phyloP scores from a whole-genome alignment of 2,329 filamentous ascomycete genomes.

The Epichloe bromicola region DNA sequence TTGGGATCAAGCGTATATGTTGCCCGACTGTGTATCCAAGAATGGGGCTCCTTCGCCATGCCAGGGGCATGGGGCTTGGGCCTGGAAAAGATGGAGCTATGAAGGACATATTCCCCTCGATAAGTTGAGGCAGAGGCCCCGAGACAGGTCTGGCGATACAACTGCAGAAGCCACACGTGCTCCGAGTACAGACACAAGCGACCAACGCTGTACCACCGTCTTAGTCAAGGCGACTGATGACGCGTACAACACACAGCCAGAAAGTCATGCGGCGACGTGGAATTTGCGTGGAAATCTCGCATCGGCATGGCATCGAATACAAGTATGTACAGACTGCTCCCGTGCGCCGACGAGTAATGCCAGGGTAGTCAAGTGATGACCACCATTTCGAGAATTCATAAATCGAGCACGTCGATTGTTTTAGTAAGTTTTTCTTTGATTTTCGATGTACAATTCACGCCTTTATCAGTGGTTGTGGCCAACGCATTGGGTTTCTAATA shows the following conservation, averaged over 20 bases:
- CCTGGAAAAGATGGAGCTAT: conserved; percentile 53
- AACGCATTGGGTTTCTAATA: too few species aligned
- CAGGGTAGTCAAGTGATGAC: neutral
- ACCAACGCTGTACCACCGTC: conserved; percentile 32
- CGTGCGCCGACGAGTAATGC: neutral
- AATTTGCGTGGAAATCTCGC: conserved; percentile 53
- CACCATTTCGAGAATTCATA: too few species aligned
- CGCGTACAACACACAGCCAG: conserved; percentile 53
- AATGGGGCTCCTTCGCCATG: conserved; percentile 15
- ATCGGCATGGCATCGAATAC: conserved; percentile 53
- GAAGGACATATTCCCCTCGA: conserved; percentile 29
- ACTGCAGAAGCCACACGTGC: neutral
- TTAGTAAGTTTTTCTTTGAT: too few species aligned
- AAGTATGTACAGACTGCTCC: conserved; percentile 22
- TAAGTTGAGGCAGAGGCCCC: conserved; percentile 12
- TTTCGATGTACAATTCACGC: too few species aligned
- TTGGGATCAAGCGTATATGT: conserved; percentile 50
- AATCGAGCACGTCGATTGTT: too few species aligned
- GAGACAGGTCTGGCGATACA: conserved; percentile 1
- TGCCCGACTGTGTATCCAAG: conserved; percentile 31
- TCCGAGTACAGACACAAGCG: conserved; percentile 9
- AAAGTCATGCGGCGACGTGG: conserved; percentile 45
- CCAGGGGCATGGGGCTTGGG: conserved; percentile 40
- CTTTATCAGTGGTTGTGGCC: too few species aligned
- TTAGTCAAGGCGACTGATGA: conserved; percentile 56